A percentile compares a stretch with the other conserved stretches of the same genome.
These are phyloP conservation scores for Urochloa ruziziensis DNA, from an alignment of 176 grass and related monocot genomes.

Conservation along the genomic window DNA sequence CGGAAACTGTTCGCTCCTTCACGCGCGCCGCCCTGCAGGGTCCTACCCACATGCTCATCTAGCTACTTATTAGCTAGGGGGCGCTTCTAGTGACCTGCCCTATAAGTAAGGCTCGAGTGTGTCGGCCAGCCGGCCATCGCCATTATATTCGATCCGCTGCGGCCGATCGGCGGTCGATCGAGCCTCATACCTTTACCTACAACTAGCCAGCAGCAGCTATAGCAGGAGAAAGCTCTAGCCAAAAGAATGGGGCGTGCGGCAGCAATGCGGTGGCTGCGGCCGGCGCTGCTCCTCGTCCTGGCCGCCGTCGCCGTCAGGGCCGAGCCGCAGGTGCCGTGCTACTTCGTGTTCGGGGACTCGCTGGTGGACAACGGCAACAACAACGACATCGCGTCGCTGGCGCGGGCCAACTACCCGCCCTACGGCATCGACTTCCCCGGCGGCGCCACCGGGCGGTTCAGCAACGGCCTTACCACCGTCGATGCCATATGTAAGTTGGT, in stretches of 20 bases:
- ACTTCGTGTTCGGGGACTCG: slow-evolving; percentile 87
- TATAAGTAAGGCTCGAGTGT: slow-evolving; percentile 35
- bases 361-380: slow-evolving; percentile 97
- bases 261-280: background rate
- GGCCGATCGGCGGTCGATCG: background rate
- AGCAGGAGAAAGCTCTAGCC: background rate
- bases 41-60: background rate
- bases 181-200: too few species aligned
- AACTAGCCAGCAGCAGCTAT: too few species aligned
- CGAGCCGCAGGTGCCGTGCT: slow-evolving; percentile 71
- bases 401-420: slow-evolving; percentile 86
- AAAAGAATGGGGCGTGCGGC: slow-evolving; percentile 2
- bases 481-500: slow-evolving; percentile 60
- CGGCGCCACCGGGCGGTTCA: slow-evolving; percentile 75
- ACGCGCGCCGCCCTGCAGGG: background rate
- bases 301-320: background rate
- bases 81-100: background rate
- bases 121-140: background rate
- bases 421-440: slow-evolving; percentile 80
- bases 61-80: background rate
- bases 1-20: background rate
- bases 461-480: slow-evolving; percentile 77
- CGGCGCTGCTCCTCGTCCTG: slow-evolving; percentile 10
- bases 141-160: background rate
- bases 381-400: slow-evolving; percentile 76